Conservation (phyloP, 2,329 filamentous ascomycete genomes). For the Talaromyces sp. region DNA sequence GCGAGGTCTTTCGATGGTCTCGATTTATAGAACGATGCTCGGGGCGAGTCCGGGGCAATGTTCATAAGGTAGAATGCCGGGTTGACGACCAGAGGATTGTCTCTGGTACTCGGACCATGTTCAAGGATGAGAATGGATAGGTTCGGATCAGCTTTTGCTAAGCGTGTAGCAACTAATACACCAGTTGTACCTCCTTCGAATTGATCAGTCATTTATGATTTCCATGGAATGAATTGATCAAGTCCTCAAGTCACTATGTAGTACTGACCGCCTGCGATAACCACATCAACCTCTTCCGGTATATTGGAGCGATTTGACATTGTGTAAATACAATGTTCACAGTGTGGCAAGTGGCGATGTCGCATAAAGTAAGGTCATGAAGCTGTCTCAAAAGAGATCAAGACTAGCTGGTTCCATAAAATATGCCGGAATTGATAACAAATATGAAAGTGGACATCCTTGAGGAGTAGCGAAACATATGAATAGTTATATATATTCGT, state of each 20-base stretch:
- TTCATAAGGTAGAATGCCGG: slow-evolving; percentile 52
- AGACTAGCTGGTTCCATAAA: background rate
- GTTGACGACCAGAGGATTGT: slow-evolving; percentile 49
- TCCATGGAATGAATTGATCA: background rate
- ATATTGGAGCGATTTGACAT: slow-evolving; percentile 1
- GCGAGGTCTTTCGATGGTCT: slow-evolving; percentile 39
- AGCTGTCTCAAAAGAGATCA: background rate
- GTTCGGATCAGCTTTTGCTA: slow-evolving; percentile 50
- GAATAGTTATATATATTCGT: no score
- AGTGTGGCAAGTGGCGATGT: background rate
- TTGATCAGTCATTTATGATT: background rate
- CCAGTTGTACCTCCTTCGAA: slow-evolving; percentile 46
- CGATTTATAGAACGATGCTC: slow-evolving; percentile 52
- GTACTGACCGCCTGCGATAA: slow-evolving; percentile 8
- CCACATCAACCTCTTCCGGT: slow-evolving; percentile 6
- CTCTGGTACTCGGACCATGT: slow-evolving; percentile 52
- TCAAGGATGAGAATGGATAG: slow-evolving; percentile 55
- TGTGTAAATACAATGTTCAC: background rate
- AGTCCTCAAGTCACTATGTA: background rate
- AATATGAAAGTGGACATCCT: no score
- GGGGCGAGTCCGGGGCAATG: slow-evolving; percentile 49
- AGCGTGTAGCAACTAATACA: slow-evolving; percentile 49
- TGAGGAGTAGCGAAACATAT: no score
- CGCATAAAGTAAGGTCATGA: background rate
- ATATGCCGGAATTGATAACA: no score